Base-by-base conservation (phyloP, 129 eudicot species). In the Escallonia rubra region DNA sequence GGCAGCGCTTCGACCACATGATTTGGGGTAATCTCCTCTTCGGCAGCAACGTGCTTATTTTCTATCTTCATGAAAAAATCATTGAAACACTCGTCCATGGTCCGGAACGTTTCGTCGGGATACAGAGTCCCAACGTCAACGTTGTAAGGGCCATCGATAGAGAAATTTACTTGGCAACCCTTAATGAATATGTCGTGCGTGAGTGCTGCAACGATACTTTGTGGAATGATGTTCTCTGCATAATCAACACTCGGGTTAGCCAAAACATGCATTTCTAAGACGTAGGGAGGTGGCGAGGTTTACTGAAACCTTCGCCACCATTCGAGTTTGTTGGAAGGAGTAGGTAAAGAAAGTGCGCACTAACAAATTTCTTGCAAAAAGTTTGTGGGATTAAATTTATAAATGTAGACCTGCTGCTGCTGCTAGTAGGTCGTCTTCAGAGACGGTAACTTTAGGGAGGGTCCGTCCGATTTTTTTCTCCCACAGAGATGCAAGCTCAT, bases 401-500 rank as follows among this genome's bases (percentile, higher is more conserved):
- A 42, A 41, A 10, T 14, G n/a, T 14, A 2, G 12, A 72, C 82
- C 82, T 72, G 14, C 39, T 0, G 80, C 77, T 12, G 67, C 71
- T 6, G 75, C 69, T 16, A 80, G 67, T 42, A 80, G 65, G 51
- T 69, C 73, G n/a, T 57, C 64, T 66, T 70, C 84, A 6, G 65
- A 55, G 57, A 80, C 8, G 2, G 72, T 59, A 11, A 62, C 64
- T 59, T 70, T 54, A 49, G 80, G 80, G 44, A 74, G 77, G 66
- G 63, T 59, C 7, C 60, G 57, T 11, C 79, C 72, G 38, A 80
- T 74, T 14, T 74, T 80, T 38, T 53, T 70, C 65, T 80, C 81
- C 85, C 85, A 80, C 13, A 75, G n/a, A 63, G 68, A 71, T 42
- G 81, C 81, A 57, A 80, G 74, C 69, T 80, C 85, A 55, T 80